These are phyloP conservation scores for Hypoxylon intermedium DNA, from an alignment of 495 filamentous ascomycete genomes.

Conservation along the genomic window DNA sequence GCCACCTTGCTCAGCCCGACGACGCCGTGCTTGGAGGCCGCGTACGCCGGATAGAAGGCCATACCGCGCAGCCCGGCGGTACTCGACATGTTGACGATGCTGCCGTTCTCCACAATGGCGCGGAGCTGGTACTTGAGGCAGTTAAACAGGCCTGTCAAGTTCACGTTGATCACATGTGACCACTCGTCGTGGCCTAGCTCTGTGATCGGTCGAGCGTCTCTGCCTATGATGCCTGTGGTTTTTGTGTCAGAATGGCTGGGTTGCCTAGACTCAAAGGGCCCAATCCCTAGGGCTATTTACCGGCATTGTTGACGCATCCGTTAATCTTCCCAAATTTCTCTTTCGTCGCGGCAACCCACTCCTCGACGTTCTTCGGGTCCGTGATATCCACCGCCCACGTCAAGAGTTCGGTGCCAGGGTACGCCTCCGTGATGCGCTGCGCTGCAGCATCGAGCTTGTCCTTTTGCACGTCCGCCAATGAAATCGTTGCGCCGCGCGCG, in stretches of 20 bases:
- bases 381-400: conserved; percentile 20
- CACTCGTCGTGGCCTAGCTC: conserved; percentile 31
- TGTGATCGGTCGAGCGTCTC: conserved; percentile 3
- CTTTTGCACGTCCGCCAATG: conserved; percentile 53
- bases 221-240: conserved; percentile 26
- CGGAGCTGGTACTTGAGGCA: conserved; percentile 50
- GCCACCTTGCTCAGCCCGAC: conserved; percentile 60
- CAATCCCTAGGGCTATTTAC: no score
- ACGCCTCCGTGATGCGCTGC: conserved; percentile 6
- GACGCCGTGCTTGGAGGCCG: conserved; percentile 61
- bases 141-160: conserved; percentile 31
- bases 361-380: conserved; percentile 23
- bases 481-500: conserved; percentile 54
- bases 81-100: conserved; percentile 63
- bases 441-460: conserved; percentile 39
- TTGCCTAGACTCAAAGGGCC: no score
- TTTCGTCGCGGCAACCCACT: conserved; percentile 28
- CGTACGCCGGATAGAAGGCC: conserved; percentile 53
- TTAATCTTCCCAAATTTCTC: conserved; percentile 28
- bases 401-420: conserved; percentile 21
- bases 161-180: conserved; percentile 25
- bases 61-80: conserved; percentile 55
- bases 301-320: conserved; percentile 32
- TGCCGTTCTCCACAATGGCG: conserved; percentile 43
- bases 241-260: no score